Base-by-base conservation (phyloP, 495 filamentous ascomycete species). In the Cercophora samala region DNA sequence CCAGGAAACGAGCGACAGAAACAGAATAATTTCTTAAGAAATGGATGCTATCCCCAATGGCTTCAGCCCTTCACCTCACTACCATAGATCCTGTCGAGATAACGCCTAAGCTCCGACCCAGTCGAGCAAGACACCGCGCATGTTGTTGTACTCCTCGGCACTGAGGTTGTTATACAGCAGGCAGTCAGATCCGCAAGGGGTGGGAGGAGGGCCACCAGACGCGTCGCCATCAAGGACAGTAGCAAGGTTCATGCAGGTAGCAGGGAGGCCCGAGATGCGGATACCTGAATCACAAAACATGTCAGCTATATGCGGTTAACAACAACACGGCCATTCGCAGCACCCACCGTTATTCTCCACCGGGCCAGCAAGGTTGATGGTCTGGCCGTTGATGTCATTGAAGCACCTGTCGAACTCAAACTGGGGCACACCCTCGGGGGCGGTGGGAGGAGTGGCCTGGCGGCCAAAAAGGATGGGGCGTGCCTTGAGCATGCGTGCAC, bases 231-330 rank as follows among this genome's bases (percentile, higher is more conserved):
- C 24, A 18, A 60, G 21, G 4, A 60, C 58, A 26, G 22, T 29
- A 15, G 58, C 58, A 8, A 60, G 58, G 58, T 25, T 29, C 58
- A 60, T 60, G 58, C 58, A 60, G 17, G 22, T 23, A 8, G 58
- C 22, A 60, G 58, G 58, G 5, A 60, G 58, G 8, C 58, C 58
- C 0, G 1, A 4, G 58, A 60, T 18, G 11, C 26, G 58, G 26
- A 60, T 26, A 11, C 58, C 58, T 46, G 13, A 9, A 46, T 13
- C 37, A 13, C 37, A 46, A 46, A 46, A 13, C 37, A 13, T 29
- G 26, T 46, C 37, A 46, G 37, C 37, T 13, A 11, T 46, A 17
- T 17, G 2, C 11, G 5, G 5, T 46, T 13, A 46, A 17, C 5
- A 46, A 17, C 6, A 13, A 46, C n/a, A n/a, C n/a, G n/a, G 37